Base-by-base conservation (phyloP, 306 rosid species). In the Rubus parviflorus region DNA sequence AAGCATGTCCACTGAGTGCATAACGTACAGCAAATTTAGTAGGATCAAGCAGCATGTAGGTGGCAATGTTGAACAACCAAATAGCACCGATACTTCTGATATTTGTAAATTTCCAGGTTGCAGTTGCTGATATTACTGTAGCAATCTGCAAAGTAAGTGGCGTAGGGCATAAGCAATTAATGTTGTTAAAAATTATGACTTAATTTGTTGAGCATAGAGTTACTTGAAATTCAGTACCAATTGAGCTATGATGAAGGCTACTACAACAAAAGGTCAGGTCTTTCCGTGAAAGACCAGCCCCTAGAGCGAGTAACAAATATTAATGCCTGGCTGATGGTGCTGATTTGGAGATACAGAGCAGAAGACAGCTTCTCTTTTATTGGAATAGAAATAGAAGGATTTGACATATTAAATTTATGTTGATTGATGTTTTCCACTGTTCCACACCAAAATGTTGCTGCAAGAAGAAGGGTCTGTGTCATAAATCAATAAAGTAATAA, bases 321-420 rank as follows among this genome's bases (percentile, higher is more conserved):
- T 45, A 91, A 80, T 48, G 96, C 93, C 74, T 91, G 93, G 82
- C 91, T 87, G 46, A 91, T 91, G 74, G 83, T 82, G 54, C 96
- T 91, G 78, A 89, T 92, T 91, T 87, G 96, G 75, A 91, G 91
- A 78, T 91, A 87, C 42, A 91, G 74, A 75, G 93, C 91, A 62
- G 93, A 89, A 11, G 87, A 86, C 82, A 91, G 13, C 84, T 25
- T 86, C 64, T 14, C 70, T 0, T 72, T 81, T 23, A 76, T 68
- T 13, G 52, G 73, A 3, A 43, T 61, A n/a, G 79, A 69, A 19
- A 10, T 61, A 15, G 5, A 14, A 1, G 35, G 13, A 12, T 77
- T 0, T 10, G 43, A 0, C 73, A 41, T 43, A 41, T 56, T 3
- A 20, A 48, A 75, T 4, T 17, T 30, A 35, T 84, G 9, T 35